Evolutionary conservation across 805 yeast genomes (phyloP), one percentile per base, ranked within the genome.

Genomic region (Grigorovia humatica): DNA sequence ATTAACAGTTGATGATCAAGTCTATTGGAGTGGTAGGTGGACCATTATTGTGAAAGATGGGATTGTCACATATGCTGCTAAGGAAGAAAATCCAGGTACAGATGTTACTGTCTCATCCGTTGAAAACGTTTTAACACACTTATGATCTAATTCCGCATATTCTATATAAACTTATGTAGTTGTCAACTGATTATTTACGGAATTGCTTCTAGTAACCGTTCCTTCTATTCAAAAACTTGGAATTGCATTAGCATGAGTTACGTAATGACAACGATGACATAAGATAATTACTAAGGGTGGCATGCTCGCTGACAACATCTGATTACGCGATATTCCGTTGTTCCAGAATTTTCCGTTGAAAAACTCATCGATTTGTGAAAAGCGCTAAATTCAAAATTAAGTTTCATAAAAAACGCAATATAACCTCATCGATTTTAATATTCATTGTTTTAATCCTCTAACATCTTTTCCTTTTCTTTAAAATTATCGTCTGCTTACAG

Each of bases 31-130:
- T 50, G 73, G 75, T 56, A 79, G 96, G 70, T 87, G 81, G 70
- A 88, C 91, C 44, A 71, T 83, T 52, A 73, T 88, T 55, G 81
- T 85, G 50, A 81, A 80, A 59, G 68, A 78, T 53, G 83, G 82
- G 59, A 69, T 69, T 53, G 75, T 81, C 52, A 66, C 69, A 49
- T 80, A 80, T 66, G 69, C 75, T 42, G 74, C 64, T 53, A 63
- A 62, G 57, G 74, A 70, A 53, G 55, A 53, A 43, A 67, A 66
- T 52, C 64, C 68, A 40, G 68, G 64, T 43, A 59, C 64, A 30
- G 71, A 69, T 2, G 74, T 71, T 9, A 62, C 70, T 13, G 70
- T 65, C n/a, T 66, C 72, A 5, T 61, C 69, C 35, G 70, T 68
- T 13, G 69, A 64, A 23, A 56, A 58, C 17, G 68, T 67, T 9